Evolutionary conservation across 352 stramenopile genomes (phyloP).

Genomic region (Phytophthora foliorum): DNA sequence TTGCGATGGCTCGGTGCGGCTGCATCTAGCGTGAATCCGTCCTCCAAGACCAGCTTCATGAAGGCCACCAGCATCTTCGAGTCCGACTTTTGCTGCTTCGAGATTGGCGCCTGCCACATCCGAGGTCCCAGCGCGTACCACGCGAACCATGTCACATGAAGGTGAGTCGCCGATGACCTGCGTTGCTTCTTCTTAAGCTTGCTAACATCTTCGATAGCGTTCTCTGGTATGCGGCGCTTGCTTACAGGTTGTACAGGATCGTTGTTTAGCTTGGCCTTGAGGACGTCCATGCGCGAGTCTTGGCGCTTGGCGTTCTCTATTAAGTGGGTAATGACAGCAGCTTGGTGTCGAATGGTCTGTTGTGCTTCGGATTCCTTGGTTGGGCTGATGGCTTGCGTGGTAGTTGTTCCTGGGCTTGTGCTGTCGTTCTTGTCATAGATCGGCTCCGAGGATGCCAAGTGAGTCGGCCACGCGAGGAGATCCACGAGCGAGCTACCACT

Average conservation of each 20-base stretch:
- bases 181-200: background rate
- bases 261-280: constrained; percentile 3
- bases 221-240: background rate
- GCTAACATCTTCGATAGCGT: background rate
- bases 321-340: constrained; percentile 23
- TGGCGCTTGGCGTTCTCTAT: constrained; percentile 14
- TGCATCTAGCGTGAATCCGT: constrained; percentile 8
- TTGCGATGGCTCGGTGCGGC: constrained; percentile 8
- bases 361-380: constrained; percentile 5
- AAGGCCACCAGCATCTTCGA: constrained; percentile 15
- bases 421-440: background rate
- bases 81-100: background rate
- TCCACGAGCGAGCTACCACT: constrained; percentile 10
- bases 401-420: background rate
- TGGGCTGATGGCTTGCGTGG: background rate
- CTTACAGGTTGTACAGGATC: constrained; percentile 1
- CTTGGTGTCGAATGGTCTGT: constrained; percentile 23
- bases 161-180: constrained; percentile 13
- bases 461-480: constrained; percentile 7
- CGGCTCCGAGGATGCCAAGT: background rate
- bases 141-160: constrained; percentile 25
- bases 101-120: background rate
- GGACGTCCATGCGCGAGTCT: constrained; percentile 4
- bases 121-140: constrained; percentile 21
- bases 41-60: constrained; percentile 26